These are phyloP conservation scores for Tephrocybe rancida DNA, from an alignment of 768 basidiomycete genomes.

Conservation along the genomic window DNA sequence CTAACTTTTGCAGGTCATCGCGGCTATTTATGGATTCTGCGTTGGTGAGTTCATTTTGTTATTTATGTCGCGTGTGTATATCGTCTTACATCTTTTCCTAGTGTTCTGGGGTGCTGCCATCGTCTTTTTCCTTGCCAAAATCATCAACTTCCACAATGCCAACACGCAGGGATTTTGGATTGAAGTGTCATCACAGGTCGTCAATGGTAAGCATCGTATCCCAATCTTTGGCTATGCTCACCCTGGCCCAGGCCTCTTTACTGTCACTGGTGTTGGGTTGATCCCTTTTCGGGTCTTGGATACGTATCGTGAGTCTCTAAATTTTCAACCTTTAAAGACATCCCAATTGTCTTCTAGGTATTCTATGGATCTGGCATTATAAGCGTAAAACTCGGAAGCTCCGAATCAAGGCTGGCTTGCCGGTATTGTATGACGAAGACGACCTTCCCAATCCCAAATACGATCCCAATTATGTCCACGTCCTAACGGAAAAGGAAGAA, in stretches of 20 bases:
- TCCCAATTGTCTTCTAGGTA: conserved; percentile 45
- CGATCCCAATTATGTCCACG: conserved; percentile 72
- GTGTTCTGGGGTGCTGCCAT: conserved; percentile 91
- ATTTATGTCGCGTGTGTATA: neutral
- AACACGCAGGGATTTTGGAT: conserved; percentile 82
- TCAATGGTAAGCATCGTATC: conserved; percentile 54
- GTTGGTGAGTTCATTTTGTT: conserved; percentile 47
- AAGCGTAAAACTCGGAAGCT: conserved; percentile 61
- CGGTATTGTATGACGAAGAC: conserved; percentile 70
- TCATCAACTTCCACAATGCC: conserved; percentile 71
- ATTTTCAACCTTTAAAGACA: too few species aligned
- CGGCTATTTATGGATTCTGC: conserved; percentile 77
- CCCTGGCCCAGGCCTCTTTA: conserved; percentile 61
- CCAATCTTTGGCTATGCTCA: neutral
- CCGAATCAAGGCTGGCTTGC: conserved; percentile 64
- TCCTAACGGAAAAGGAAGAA: conserved; percentile 67
- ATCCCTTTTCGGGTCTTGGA: conserved; percentile 77
- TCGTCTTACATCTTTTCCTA: conserved; percentile 19
- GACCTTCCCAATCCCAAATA: conserved; percentile 81
- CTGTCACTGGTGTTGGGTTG: conserved; percentile 77
- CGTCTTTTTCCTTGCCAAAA: conserved; percentile 67
- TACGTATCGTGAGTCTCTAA: conserved; percentile 61
- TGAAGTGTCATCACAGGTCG: conserved; percentile 75
- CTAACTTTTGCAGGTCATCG: conserved; percentile 45
- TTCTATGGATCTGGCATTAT: conserved; percentile 74